phyloP scores from a whole-genome alignment of 2,329 filamentous ascomycete species.

The Sclerotinia borealis region DNA sequence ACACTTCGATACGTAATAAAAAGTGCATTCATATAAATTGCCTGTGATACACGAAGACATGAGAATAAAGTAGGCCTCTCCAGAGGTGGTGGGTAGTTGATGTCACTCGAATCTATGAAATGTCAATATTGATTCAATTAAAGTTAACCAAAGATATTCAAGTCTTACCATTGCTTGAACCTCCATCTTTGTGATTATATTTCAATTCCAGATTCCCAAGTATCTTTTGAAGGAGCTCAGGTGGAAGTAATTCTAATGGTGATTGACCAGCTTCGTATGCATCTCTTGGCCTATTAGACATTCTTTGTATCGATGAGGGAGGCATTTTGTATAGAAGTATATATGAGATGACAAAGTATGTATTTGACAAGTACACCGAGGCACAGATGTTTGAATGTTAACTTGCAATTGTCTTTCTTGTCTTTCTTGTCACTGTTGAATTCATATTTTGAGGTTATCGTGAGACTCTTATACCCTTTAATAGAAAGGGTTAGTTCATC shows the following conservation, averaged over 20 bases:
- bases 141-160: neutral
- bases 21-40: conserved; percentile 63
- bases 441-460: neutral
- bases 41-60: conserved; percentile 62
- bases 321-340: neutral
- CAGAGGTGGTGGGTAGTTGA: conserved; percentile 39
- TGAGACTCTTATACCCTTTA: conserved; percentile 1
- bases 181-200: neutral
- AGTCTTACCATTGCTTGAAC: neutral
- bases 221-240: conserved; percentile 60
- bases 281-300: neutral
- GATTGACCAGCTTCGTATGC: conserved; percentile 32
- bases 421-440: neutral
- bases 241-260: conserved; percentile 58
- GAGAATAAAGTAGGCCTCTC: conserved; percentile 66
- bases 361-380: neutral
- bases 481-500: neutral
- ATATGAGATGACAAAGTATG: neutral
- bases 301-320: neutral
- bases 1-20: conserved; percentile 70
- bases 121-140: neutral
- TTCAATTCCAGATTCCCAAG: conserved; percentile 1
- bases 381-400: neutral
- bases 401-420: neutral
- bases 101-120: neutral